Evolutionary conservation across 371 early-diverging fungal species (phyloP), one percentile per base, ranked within the genome.

Genomic region (Sporodiniella umbellata): DNA sequence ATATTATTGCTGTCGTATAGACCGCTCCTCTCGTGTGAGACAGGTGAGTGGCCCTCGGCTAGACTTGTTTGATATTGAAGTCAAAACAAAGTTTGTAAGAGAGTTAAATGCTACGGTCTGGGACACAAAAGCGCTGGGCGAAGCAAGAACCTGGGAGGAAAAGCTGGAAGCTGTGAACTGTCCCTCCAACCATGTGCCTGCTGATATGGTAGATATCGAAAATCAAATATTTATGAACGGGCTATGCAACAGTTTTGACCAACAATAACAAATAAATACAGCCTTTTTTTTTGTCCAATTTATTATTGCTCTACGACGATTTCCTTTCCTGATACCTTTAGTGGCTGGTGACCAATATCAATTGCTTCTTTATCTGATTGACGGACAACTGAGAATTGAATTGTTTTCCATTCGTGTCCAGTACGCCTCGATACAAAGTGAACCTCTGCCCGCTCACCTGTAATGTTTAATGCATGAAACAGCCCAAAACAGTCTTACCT

Each of bases 1-100:
- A 54, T 75, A 74, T 42, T 78, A 66, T 46, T 80, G 81, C 53
- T 80, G 81, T 40, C 72, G 77, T 30, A 60, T 68, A 1, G 81
- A 78, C 38, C 24, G 15, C 1, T 56, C 70, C 4, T 43, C 38
- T n/a, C 61, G 71, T 28, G 43, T 60, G 2, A 61, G 81, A n/a
- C 50, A 54, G 33, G 53, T 68, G 22, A 72, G 72, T 31, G 60
- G 75, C 0, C 54, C 62, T 4, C 56, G 79, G 21, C 56, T 74
- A 23, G 55, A 68, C 15, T 53, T 58, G 8, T 80, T 74, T 55
- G 67, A 78, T 52, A 38, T 52, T 2, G 46, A 67, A 19, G 66
- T 65, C 0, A 22, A 54, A 23, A 19, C 26, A 7, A 46, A 53
- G 35, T 69, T 80, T 26, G 18, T 33, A 2, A 45, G 42, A 21